phyloP scores from a whole-genome alignment of 2,329 filamentous ascomycete genomes.

The Zelopaecilomyces penicillatus region DNA sequence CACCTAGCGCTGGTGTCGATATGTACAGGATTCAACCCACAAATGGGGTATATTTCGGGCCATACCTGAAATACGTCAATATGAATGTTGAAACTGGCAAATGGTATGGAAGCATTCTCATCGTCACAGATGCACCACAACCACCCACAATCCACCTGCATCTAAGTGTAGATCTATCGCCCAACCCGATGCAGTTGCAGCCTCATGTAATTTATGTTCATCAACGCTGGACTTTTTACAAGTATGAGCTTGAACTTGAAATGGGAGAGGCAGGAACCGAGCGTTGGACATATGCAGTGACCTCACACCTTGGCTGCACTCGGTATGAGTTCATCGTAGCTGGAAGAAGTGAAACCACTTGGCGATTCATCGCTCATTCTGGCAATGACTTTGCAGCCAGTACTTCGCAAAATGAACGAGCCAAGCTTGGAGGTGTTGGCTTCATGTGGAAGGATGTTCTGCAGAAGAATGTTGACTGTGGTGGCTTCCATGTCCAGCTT shows the following conservation, averaged over 20 bases:
- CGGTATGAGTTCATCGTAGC: conserved; percentile 95
- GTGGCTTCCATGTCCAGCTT: conserved; percentile 89
- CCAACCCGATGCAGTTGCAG: conserved; percentile 81
- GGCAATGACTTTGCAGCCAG: conserved; percentile 91
- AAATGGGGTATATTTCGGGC: conserved; percentile 96
- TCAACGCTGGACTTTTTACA: conserved; percentile 91
- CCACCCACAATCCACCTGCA: conserved; percentile 96
- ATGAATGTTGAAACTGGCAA: conserved; percentile 89
- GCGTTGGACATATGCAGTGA: conserved; percentile 97
- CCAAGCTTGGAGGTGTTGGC: conserved; percentile 77
- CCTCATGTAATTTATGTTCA: conserved; percentile 78
- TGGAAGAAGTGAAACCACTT: conserved; percentile 79
- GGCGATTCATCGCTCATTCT: conserved; percentile 93
- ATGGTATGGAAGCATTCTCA: conserved; percentile 89
- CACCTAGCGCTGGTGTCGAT: conserved; percentile 79
- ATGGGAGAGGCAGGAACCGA: conserved; percentile 78
- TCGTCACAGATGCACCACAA: conserved; percentile 84
- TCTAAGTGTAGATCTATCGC: conserved; percentile 79
- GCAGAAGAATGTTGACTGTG: conserved; percentile 93
- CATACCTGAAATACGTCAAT: conserved; percentile 90
- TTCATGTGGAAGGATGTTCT: conserved; percentile 99
- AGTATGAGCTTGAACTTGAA: conserved; percentile 80
- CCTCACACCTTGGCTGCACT: conserved; percentile 94
- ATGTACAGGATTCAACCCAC: conserved; percentile 90
- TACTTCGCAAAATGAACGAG: conserved; percentile 77